Evolutionary conservation across 1,284 basidiomycete species (phyloP), one percentile per base, ranked within the genome.

Genomic region (Ustilago shanxiensis): DNA sequence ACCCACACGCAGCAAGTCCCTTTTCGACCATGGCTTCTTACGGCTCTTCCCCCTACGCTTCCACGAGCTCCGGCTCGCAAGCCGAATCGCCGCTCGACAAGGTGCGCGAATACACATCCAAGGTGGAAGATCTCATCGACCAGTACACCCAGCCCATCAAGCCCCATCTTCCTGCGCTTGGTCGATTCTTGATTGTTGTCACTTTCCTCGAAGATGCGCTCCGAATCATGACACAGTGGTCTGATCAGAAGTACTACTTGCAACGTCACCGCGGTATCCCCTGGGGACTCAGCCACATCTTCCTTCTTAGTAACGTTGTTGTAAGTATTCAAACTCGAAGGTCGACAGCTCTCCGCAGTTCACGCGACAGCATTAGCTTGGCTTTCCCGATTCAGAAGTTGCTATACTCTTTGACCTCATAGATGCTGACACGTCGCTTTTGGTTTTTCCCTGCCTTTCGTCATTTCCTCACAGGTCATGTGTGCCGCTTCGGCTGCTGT

Each of bases 141-240:
- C 91, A 93, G 77, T 93, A 93, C 88, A 92, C 95, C 8, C 95
- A 98, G 85, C 96, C 97, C 31, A 89, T 98, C 87, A 92, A 93
- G 87, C 97, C 97, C 57, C 92, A 96, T 87, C 90, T 99, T 82
- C 96, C 97, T 31, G 92, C 94, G 56, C 92, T 98, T 86, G 97
- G 95, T 72, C 91, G 97, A 78, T 98, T 98, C 88, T 88, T 99
- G 77, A 99, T 99, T 87, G 95, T 99, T 62, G 95, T 97, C 49
- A 99, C 96, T 6, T 99, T 99, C 88, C 88, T 96, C 86, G 96
- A 99, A 89, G 96, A 99, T 87, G 94, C 96, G 13, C 88, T 97
- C 85, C 89, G 96, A 80, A 99, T 99, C 86, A 75, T 93, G 71
- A 94, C 95, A 11, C 96, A 98, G 87, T 98, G 95, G 94, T 86